These are phyloP conservation scores for Nakaseomyces bracarensis DNA, from an alignment of 1,139 yeast genomes.

Conservation along the genomic window DNA sequence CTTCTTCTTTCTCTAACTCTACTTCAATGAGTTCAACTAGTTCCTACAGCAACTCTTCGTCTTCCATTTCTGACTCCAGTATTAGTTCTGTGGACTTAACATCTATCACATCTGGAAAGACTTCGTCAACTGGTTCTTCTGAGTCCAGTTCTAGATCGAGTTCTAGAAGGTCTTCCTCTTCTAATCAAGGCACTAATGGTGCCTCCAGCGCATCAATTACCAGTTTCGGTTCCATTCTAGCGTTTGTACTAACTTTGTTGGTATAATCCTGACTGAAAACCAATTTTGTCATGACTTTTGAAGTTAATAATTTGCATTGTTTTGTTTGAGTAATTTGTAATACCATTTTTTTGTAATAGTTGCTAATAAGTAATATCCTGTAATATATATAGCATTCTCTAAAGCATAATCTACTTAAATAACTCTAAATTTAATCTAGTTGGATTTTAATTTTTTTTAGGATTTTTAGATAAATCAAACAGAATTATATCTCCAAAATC, in stretches of 20 bases:
- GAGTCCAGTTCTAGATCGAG: slow-evolving; percentile 5
- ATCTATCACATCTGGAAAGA: slow-evolving; percentile 2
- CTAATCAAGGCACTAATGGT: no score
- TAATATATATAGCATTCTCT: not conserved
- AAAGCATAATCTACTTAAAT: not conserved
- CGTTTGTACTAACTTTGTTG: not conserved
- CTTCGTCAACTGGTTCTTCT: slow-evolving; percentile 6
- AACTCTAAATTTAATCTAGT: no score
- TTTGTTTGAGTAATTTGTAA: no score
- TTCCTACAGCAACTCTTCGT: slow-evolving; percentile 11
- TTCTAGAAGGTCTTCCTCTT: no score
- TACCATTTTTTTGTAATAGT: not conserved
- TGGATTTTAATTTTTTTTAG: no score
- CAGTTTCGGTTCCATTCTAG: not conserved
- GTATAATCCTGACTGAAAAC: no score
- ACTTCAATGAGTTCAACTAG: slow-evolving; percentile 20
- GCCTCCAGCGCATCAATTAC: not conserved
- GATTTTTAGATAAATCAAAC: no score
- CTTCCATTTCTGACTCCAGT: slow-evolving; percentile 8
- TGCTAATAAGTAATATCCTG: not conserved
- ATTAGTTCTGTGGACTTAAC: slow-evolving; percentile 8
- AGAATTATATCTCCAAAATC: no score
- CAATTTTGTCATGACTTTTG: no score
- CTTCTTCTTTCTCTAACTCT: slow-evolving; percentile 14
- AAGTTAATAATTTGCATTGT: no score